Conservation (phyloP, 2,329 filamentous ascomycete species). For the Xylariaceae sp. region DNA sequence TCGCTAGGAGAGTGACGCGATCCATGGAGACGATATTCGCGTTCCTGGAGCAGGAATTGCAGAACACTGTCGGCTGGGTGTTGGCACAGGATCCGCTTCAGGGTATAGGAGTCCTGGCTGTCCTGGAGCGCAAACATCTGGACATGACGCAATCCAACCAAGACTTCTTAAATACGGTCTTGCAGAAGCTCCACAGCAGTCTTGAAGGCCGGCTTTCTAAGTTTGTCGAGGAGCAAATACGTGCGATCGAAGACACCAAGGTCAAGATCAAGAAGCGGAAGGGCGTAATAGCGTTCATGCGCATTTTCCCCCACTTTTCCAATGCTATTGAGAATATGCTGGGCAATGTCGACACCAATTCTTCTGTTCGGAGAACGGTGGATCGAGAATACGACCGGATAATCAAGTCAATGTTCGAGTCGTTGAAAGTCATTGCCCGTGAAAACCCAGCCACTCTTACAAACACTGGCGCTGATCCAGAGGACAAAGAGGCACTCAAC, state of each 20-base stretch:
- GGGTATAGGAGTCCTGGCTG: slow-evolving; percentile 80
- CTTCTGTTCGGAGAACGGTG: slow-evolving; percentile 68
- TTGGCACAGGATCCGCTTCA: slow-evolving; percentile 80
- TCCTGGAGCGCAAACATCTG: slow-evolving; percentile 72
- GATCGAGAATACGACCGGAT: slow-evolving; percentile 86
- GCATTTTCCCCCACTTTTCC: slow-evolving; percentile 86
- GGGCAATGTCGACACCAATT: slow-evolving; percentile 48
- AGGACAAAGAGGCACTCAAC: slow-evolving; percentile 95
- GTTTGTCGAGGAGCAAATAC: slow-evolving; percentile 92
- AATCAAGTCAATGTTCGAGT: slow-evolving; percentile 95
- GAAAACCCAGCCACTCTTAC: slow-evolving; percentile 54
- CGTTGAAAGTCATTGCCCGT: slow-evolving; percentile 85
- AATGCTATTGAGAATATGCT: slow-evolving; percentile 81
- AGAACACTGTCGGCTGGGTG: slow-evolving; percentile 79
- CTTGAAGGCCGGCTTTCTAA: slow-evolving; percentile 75
- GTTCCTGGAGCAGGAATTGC: slow-evolving; percentile 75
- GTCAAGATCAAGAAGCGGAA: slow-evolving; percentile 99
- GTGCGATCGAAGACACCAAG: slow-evolving; percentile 95
- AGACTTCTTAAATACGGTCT: slow-evolving; percentile 75
- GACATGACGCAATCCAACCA: slow-evolving; percentile 88
- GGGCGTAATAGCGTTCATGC: slow-evolving; percentile 92
- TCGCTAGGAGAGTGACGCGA: slow-evolving; percentile 79
- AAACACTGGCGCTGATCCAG: slow-evolving; percentile 50
- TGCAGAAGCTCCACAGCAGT: slow-evolving; percentile 74
- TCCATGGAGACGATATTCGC: slow-evolving; percentile 86